Conservation (phyloP, 225 moss, liverwort and hornwort species). For the Polytrichum commune region DNA sequence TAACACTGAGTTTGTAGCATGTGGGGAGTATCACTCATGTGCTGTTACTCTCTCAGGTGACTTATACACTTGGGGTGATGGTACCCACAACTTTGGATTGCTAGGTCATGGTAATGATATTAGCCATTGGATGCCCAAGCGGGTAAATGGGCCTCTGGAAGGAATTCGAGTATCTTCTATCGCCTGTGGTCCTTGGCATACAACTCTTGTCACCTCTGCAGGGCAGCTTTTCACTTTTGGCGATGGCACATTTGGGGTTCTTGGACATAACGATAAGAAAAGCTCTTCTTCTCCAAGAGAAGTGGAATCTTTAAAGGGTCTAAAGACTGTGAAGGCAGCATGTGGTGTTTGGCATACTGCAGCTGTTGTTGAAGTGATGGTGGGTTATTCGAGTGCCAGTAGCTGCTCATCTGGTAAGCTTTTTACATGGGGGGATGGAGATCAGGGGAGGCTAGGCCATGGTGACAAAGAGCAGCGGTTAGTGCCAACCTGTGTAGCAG, state of each 20-base stretch:
- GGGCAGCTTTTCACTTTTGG: conserved; percentile 73
- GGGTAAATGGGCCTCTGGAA: conserved; percentile 54
- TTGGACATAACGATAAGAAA: conserved; percentile 61
- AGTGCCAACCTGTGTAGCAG: conserved; percentile 65
- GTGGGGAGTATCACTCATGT: conserved; percentile 69
- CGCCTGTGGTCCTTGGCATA: conserved; percentile 79
- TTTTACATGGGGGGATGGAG: conserved; percentile 74
- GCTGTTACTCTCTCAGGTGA: conserved; percentile 67
- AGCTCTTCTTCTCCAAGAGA: conserved; percentile 54
- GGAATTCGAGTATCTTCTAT: conserved; percentile 58
- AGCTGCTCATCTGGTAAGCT: conserved; percentile 70
- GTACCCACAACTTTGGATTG: conserved; percentile 66
- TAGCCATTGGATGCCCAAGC: conserved; percentile 73
- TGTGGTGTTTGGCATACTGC: conserved; percentile 78
- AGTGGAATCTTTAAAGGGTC: conserved; percentile 64
- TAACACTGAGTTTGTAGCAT: conserved; percentile 63
- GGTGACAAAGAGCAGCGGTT: conserved; percentile 70
- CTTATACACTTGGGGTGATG: conserved; percentile 73
- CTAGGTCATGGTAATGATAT: conserved; percentile 64
- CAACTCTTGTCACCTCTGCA: conserved; percentile 65
- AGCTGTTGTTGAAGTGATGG: conserved; percentile 76
- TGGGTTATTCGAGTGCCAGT: conserved; percentile 62
- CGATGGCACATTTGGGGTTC: conserved; percentile 69
- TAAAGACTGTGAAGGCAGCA: conserved; percentile 67
- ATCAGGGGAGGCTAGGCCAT: conserved; percentile 64